These are phyloP conservation scores for Paralagenidium karlingii DNA, from an alignment of 352 stramenopile species.

Conservation along the genomic window DNA sequence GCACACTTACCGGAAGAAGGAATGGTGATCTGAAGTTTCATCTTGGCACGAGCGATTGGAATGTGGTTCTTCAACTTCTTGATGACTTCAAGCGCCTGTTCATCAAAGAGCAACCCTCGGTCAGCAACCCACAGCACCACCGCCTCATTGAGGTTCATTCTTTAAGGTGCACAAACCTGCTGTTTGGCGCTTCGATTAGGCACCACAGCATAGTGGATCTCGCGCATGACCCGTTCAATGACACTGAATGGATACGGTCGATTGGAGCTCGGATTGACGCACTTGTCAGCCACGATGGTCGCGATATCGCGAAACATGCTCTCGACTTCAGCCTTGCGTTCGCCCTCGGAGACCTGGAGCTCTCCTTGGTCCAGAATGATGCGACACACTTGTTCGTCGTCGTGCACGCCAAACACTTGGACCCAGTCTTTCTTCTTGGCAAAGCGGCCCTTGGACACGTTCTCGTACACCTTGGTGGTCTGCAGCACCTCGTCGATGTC, in stretches of 20 bases:
- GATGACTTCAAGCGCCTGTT: slow-evolving; percentile 95
- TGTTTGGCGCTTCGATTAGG: slow-evolving; percentile 93
- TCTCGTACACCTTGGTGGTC: slow-evolving; percentile 95
- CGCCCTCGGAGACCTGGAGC: slow-evolving; percentile 95
- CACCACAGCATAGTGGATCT: slow-evolving; percentile 92
- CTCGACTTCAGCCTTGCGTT: slow-evolving; percentile 88
- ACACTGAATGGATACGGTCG: slow-evolving; percentile 93
- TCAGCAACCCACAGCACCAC: neutral
- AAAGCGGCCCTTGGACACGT: slow-evolving; percentile 96
- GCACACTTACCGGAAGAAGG: slow-evolving; percentile 12
- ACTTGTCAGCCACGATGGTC: slow-evolving; percentile 95
- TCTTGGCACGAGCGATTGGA: slow-evolving; percentile 93
- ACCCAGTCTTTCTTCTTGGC: slow-evolving; percentile 90
- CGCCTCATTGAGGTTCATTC: neutral
- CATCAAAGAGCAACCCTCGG: too few relatives aligned
- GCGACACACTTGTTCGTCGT: slow-evolving; percentile 86
- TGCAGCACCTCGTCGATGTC: slow-evolving; percentile 98
- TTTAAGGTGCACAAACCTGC: slow-evolving; percentile 36
- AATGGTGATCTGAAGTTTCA: slow-evolving; percentile 87
- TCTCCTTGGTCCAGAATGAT: slow-evolving; percentile 94
- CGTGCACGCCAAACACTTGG: slow-evolving; percentile 88
- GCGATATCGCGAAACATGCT: slow-evolving; percentile 92
- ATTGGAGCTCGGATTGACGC: slow-evolving; percentile 92
- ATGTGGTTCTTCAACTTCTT: slow-evolving; percentile 89
- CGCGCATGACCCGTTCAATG: slow-evolving; percentile 94